Percentiles rank a stretch among this genome's conserved stretches.
These are phyloP conservation scores for Fusarium sp. DNA, from an alignment of 2,329 filamentous ascomycete species.

Conservation along the genomic window DNA sequence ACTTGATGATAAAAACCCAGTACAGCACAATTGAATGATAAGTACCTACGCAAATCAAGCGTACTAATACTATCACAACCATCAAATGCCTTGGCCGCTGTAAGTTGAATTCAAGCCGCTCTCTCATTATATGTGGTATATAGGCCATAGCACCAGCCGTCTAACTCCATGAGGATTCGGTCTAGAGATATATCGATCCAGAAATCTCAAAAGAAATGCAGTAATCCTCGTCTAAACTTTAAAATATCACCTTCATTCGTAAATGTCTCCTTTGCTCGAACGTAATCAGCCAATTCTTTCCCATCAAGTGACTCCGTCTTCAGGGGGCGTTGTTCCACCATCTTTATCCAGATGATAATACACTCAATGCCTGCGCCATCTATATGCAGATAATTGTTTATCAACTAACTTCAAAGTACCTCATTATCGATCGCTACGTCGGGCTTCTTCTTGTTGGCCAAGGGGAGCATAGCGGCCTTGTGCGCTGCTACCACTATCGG, in stretches of 20 bases:
- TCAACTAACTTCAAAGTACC: conserved; percentile 37
- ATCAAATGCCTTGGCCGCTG: background rate
- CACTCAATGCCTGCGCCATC: conserved; percentile 46
- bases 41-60: background rate
- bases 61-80: background rate
- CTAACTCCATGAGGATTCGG: conserved; percentile 33
- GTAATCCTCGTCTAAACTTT: conserved; percentile 17
- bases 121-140: conserved; percentile 33
- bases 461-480: conserved; percentile 57
- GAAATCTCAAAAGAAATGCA: conserved; percentile 20
- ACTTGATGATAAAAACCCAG: background rate
- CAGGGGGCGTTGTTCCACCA: conserved; percentile 10
- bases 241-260: conserved; percentile 26
- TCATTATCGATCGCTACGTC: conserved; percentile 44
- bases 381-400: conserved; percentile 54
- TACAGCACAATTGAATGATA: background rate
- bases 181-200: conserved; percentile 37
- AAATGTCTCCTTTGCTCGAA: conserved; percentile 12
- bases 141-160: conserved; percentile 23
- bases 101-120: conserved; percentile 7
- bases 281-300: conserved; percentile 6
- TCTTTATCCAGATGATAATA: conserved; percentile 34
- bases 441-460: conserved; percentile 55
- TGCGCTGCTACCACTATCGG: conserved; percentile 52
- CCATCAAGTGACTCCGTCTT: conserved; percentile 20